phyloP scores from a whole-genome alignment of 179 eudicot genomes.

The Amaranthus tricolor region DNA sequence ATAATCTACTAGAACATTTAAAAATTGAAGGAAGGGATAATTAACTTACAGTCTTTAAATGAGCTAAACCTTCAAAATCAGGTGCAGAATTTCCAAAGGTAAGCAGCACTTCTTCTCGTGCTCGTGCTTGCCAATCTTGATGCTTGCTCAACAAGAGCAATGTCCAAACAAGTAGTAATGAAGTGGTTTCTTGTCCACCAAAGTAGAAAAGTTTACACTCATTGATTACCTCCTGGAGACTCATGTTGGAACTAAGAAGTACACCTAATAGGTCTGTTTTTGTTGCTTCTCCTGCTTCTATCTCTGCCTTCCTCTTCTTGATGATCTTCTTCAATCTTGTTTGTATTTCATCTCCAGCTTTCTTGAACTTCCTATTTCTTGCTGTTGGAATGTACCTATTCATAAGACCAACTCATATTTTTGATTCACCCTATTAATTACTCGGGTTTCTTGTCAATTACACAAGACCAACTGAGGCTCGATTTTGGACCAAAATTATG shows the following conservation, averaged over 20 bases:
- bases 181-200: conserved; percentile 35
- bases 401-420: no score
- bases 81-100: conserved; percentile 20
- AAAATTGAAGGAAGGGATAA: background rate
- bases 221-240: conserved; percentile 25
- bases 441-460: no score
- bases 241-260: conserved; percentile 30
- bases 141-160: conserved; percentile 28
- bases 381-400: conserved; percentile 11
- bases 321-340: conserved; percentile 13
- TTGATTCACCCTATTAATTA: no score
- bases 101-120: conserved; percentile 27
- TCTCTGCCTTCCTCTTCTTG: conserved; percentile 25
- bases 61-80: conserved; percentile 26
- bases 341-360: conserved; percentile 22
- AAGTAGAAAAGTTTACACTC: conserved; percentile 33
- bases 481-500: no score
- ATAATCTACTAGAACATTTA: no score
- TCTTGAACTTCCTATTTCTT: conserved; percentile 18
- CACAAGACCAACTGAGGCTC: no score
- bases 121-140: conserved; percentile 34
- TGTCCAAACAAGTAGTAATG: conserved; percentile 27
- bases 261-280: conserved; percentile 31
- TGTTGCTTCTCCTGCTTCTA: conserved; percentile 15
- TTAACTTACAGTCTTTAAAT: conserved; percentile 31